phyloP scores from a whole-genome alignment of 148 eudicot genomes.

The Cornus florida region DNA sequence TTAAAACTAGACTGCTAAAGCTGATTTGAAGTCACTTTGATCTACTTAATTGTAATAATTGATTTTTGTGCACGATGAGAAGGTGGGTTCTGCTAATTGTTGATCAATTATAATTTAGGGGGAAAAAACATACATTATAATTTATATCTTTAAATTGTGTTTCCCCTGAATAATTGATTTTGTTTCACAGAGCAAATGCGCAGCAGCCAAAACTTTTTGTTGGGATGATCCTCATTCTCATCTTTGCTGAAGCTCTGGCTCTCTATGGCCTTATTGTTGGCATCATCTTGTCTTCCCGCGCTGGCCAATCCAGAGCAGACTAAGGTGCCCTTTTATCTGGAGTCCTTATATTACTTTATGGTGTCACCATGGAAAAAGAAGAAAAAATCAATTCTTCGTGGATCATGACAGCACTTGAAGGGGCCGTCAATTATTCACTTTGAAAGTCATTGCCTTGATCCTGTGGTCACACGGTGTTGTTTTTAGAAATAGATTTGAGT shows the following conservation, averaged over 20 bases:
- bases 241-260: constrained; percentile 50
- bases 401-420: neutral
- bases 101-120: neutral
- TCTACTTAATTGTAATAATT: too few relatives aligned
- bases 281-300: constrained; percentile 46
- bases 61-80: too few relatives aligned
- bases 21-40: too few relatives aligned
- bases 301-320: constrained; percentile 53
- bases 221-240: constrained; percentile 50
- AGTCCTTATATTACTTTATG: neutral
- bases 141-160: neutral
- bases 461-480: constrained; percentile 1
- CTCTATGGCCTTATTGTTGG: constrained; percentile 52
- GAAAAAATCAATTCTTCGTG: neutral
- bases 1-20: too few relatives aligned
- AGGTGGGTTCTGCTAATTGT: neutral
- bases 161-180: neutral
- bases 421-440: neutral
- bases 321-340: constrained; percentile 11
- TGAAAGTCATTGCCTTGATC: neutral
- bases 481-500: neutral
- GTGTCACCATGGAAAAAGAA: neutral
- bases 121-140: neutral
- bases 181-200: constrained; percentile 41
- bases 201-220: constrained; percentile 50